These are phyloP conservation scores for Globisporangium lucens DNA, from an alignment of 352 stramenopile species.

Conservation along the genomic window DNA sequence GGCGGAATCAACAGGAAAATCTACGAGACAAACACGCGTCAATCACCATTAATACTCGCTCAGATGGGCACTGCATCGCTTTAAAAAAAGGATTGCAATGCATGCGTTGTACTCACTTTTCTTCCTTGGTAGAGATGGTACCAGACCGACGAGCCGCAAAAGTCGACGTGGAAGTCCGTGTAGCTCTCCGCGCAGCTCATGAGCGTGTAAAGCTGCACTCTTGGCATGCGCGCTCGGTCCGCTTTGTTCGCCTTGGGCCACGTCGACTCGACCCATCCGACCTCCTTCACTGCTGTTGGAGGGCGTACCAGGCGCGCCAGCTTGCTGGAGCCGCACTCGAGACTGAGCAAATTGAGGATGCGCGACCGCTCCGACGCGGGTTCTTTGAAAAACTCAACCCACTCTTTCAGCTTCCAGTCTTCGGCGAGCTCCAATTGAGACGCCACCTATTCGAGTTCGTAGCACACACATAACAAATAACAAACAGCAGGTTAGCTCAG, in stretches of 20 bases:
- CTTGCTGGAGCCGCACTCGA: constrained; percentile 35
- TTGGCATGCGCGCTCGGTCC: constrained; percentile 17
- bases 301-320: constrained; percentile 26
- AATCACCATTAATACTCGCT: neutral
- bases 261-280: constrained; percentile 42
- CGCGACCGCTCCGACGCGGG: constrained; percentile 15
- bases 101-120: constrained; percentile 22
- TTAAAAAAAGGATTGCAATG: neutral
- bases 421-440: constrained; percentile 31
- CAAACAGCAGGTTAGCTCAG: neutral
- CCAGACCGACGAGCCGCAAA: constrained; percentile 45
- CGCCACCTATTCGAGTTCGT: constrained; percentile 17
- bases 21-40: constrained; percentile 11
- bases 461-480: neutral
- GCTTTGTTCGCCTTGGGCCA: constrained; percentile 22
- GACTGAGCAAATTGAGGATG: constrained; percentile 37
- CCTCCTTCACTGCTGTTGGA: constrained; percentile 32
- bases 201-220: constrained; percentile 38
- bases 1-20: constrained; percentile 41
- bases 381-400: constrained; percentile 34
- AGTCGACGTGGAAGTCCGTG: constrained; percentile 44
- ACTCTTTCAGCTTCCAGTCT: constrained; percentile 31
- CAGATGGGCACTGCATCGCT: neutral
- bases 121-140: constrained; percentile 38
- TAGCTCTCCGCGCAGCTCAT: constrained; percentile 44